phyloP scores from a whole-genome alignment of 257 asterid genomes.

The Solanum raphanifolium region DNA sequence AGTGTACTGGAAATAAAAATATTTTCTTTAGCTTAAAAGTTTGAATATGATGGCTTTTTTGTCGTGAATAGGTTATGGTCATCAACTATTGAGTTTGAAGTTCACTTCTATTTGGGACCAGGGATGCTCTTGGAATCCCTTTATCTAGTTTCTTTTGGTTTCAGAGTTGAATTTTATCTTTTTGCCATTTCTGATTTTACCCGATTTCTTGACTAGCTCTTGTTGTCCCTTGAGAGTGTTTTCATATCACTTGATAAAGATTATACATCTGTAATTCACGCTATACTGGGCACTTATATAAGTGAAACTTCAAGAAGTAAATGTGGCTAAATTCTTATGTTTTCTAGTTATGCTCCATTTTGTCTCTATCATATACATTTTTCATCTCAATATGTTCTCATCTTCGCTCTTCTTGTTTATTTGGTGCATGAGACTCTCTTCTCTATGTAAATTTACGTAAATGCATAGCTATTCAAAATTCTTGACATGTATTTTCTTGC shows the following conservation, averaged over 20 bases:
- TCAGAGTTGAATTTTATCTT: neutral
- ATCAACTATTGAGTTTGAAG: neutral
- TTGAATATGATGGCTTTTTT: neutral
- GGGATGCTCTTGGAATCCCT: neutral
- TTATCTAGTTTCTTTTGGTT: neutral
- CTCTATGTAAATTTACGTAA: neutral
- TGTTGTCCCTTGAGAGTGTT: neutral
- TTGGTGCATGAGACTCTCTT: neutral
- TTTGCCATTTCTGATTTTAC: neutral
- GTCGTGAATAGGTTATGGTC: neutral
- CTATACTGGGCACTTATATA: neutral
- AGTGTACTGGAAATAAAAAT: neutral
- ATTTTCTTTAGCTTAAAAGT: neutral
- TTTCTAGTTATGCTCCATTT: neutral
- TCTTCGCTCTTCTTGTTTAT: neutral
- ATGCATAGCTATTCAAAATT: neutral
- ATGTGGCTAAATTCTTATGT: neutral
- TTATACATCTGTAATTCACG: neutral
- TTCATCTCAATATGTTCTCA: neutral
- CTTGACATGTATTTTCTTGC: neutral
- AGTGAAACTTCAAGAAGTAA: neutral
- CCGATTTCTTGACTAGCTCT: neutral
- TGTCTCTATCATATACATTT: neutral
- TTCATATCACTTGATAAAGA: neutral
- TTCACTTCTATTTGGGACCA: neutral